Evolutionary conservation across 2,329 filamentous ascomycete species (phyloP).

Genomic region (Fusarium keratoplasticum): DNA sequence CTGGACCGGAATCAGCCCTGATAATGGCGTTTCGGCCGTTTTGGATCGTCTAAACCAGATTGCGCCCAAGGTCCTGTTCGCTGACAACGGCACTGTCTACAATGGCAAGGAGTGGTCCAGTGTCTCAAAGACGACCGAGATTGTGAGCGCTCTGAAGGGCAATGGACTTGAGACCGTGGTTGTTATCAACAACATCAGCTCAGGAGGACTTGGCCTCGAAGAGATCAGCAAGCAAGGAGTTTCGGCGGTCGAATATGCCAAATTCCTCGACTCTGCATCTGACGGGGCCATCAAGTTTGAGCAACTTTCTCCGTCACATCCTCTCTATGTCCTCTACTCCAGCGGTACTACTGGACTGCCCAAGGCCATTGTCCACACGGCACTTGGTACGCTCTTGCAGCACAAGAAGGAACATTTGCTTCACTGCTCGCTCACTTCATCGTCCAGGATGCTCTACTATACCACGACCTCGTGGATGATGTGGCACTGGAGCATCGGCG

Average conservation of each 20-base stretch:
- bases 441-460: slow-evolving; percentile 88
- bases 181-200: slow-evolving; percentile 75
- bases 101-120: slow-evolving; percentile 92
- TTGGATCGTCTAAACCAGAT: slow-evolving; percentile 90
- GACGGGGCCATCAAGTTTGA: slow-evolving; percentile 71
- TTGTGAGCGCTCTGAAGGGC: slow-evolving; percentile 71
- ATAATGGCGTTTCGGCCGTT: slow-evolving; percentile 91
- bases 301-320: slow-evolving; percentile 85
- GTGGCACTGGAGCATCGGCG: slow-evolving; percentile 97
- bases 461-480: slow-evolving; percentile 99
- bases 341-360: slow-evolving; percentile 89
- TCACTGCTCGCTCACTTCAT: slow-evolving; percentile 81
- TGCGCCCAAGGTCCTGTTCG: slow-evolving; percentile 82
- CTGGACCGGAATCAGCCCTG: slow-evolving; percentile 93
- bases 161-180: slow-evolving; percentile 76
- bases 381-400: slow-evolving; percentile 89
- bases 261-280: slow-evolving; percentile 57
- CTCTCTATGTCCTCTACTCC: slow-evolving; percentile 93
- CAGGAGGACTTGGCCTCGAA: slow-evolving; percentile 56
- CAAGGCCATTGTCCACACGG: slow-evolving; percentile 95
- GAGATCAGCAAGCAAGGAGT: slow-evolving; percentile 55
- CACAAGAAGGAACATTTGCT: slow-evolving; percentile 97
- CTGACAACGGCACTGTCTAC: slow-evolving; percentile 89
- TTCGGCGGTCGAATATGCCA: slow-evolving; percentile 57
- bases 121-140: slow-evolving; percentile 80